These are phyloP conservation scores for Thermochaetoides thermophila DNA, from an alignment of 495 filamentous ascomycete genomes.

Conservation along the genomic window DNA sequence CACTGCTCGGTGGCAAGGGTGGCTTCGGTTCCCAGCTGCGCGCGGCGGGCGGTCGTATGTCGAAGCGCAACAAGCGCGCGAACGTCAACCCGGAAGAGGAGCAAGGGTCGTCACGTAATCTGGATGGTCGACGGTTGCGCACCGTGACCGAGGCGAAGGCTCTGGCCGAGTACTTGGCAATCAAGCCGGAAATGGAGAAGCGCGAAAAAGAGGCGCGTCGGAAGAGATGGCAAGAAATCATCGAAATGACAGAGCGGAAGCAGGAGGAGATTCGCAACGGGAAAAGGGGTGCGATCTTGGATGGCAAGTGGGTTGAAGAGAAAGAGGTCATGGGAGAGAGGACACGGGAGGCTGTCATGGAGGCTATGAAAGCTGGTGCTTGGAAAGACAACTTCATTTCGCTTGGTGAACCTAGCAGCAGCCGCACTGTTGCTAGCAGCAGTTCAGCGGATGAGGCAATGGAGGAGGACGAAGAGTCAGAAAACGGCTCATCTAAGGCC, in stretches of 20 bases:
- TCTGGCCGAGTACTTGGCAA: slow-evolving; percentile 82
- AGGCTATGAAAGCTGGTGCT: slow-evolving; percentile 56
- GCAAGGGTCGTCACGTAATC: slow-evolving; percentile 78
- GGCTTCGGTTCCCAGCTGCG: slow-evolving; percentile 95
- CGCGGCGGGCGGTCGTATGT: slow-evolving; percentile 95
- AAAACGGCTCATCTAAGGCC: slow-evolving; percentile 22
- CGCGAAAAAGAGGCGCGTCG: slow-evolving; percentile 75
- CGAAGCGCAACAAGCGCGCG: slow-evolving; percentile 60
- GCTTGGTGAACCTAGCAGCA: slow-evolving; percentile 19
- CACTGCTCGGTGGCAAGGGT: slow-evolving; percentile 82
- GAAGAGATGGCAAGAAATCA: slow-evolving; percentile 68
- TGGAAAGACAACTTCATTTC: slow-evolving; percentile 33
- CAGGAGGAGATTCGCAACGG: slow-evolving; percentile 65
- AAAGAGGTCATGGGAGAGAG: slow-evolving; percentile 75
- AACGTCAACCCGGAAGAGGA: slow-evolving; percentile 43
- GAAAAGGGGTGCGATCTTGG: slow-evolving; percentile 34
- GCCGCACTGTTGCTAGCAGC: slow-evolving; percentile 8
- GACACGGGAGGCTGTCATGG: slow-evolving; percentile 67
- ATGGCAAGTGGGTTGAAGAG: slow-evolving; percentile 86
- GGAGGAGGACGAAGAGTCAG: slow-evolving; percentile 21
- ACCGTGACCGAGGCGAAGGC: slow-evolving; percentile 91
- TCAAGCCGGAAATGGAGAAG: slow-evolving; percentile 93
- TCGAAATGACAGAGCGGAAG: slow-evolving; percentile 64
- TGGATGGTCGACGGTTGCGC: slow-evolving; percentile 79
- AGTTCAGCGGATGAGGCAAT: slow-evolving; percentile 21